Conservation (phyloP, 2,329 filamentous ascomycete species). For the Colletotrichum navitas region DNA sequence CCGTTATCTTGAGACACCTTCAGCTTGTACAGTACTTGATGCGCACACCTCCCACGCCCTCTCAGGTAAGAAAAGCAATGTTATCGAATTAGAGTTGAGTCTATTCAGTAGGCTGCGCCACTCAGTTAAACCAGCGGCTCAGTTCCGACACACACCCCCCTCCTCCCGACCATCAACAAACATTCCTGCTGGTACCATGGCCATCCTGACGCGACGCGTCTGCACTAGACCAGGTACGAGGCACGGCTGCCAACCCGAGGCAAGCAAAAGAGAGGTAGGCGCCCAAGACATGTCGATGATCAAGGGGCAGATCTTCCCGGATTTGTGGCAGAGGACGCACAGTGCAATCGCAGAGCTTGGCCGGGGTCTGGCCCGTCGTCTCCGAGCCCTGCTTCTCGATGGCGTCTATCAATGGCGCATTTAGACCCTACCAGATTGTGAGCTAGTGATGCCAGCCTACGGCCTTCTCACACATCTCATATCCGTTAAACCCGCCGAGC, state of each 20-base stretch:
- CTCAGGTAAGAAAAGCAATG: constrained; percentile 19
- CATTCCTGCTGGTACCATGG: constrained; percentile 16
- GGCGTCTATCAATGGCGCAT: constrained; percentile 3
- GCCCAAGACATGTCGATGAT: constrained; percentile 28
- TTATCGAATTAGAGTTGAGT: constrained; percentile 36
- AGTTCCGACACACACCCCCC: not conserved
- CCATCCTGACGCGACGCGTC: constrained; percentile 32
- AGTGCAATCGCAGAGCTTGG: not conserved
- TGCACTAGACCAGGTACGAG: constrained; percentile 29
- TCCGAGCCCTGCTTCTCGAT: not conserved
- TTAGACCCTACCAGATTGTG: not conserved
- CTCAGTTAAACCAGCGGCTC: constrained; percentile 16
- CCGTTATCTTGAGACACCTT: not conserved
- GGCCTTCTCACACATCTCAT: constrained; percentile 5
- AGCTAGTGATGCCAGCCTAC: not conserved
- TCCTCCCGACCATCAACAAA: constrained; percentile 34
- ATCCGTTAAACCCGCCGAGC: constrained; percentile 13
- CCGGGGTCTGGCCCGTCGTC: constrained; percentile 13
- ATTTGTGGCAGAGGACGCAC: constrained; percentile 16
- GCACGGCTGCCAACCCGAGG: constrained; percentile 10
- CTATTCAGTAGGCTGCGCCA: constrained; percentile 20
- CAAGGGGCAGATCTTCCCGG: constrained; percentile 28
- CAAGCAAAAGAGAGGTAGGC: constrained; percentile 14
- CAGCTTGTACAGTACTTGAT: not conserved
- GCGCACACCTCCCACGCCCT: constrained; percentile 3